These are phyloP conservation scores for Fraxinus greggii DNA, from an alignment of 305 asterid species.

Conservation along the genomic window DNA sequence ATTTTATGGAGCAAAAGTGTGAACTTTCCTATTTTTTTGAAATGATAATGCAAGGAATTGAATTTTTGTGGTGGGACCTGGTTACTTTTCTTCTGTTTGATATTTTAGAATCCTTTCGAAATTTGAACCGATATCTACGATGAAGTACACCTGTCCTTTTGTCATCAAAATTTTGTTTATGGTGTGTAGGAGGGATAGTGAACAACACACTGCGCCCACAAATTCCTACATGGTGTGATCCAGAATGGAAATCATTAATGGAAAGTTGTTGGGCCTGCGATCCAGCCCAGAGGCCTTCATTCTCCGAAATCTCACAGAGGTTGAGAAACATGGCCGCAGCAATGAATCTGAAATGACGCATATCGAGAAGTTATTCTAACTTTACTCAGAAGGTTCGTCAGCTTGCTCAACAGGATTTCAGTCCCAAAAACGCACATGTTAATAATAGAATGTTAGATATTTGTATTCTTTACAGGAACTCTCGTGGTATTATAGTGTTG, in stretches of 20 bases:
- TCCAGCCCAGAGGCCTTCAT: slow-evolving; percentile 82
- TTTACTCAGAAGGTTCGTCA: neutral
- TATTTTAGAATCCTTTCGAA: neutral
- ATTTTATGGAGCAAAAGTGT: neutral
- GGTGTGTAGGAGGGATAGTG: slow-evolving; percentile 75
- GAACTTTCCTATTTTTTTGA: neutral
- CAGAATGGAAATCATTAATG: slow-evolving; percentile 95
- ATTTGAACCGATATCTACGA: neutral
- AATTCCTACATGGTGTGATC: slow-evolving; percentile 95
- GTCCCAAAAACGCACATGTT: neutral
- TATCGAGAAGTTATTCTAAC: neutral
- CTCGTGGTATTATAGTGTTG: neutral
- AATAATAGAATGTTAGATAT: neutral
- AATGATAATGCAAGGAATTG: neutral
- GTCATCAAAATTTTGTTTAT: neutral
- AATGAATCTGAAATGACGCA: slow-evolving; percentile 47
- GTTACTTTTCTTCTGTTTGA: neutral
- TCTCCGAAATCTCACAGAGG: slow-evolving; percentile 87
- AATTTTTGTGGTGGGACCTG: neutral
- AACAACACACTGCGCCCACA: slow-evolving; percentile 85
- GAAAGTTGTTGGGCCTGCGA: slow-evolving; percentile 88
- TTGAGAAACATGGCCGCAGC: slow-evolving; percentile 66
- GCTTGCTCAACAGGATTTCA: neutral
- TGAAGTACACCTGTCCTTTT: neutral
- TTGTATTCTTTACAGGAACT: neutral